Evolutionary conservation across 495 filamentous ascomycete genomes (phyloP), one percentile per base, ranked within the genome.

Genomic region (Xylaria scruposa): DNA sequence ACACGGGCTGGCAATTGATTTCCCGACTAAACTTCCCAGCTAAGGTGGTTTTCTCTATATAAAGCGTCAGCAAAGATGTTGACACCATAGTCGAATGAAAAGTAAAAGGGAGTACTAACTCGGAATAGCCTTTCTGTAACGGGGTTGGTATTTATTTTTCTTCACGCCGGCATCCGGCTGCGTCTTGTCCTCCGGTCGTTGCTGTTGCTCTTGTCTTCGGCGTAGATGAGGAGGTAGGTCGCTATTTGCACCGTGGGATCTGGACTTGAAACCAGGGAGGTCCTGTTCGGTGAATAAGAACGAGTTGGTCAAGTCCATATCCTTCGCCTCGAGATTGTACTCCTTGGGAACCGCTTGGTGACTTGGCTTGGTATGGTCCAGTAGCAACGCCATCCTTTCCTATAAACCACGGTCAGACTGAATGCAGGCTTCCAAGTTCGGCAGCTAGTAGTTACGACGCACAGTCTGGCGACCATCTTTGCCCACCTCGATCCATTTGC

Each of bases 221-320:
- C 86, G 76, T 36, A 88, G 80, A 70, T 86, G 82, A 15, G 81
- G 78, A 44, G 85, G 87, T 68, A 87, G 86, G 68, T 85, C 85
- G 69, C 82, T 62, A 83, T 87, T 75, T 79, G 82, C 73, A 79
- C 83, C 75, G 82, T 86, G 78, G 82, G 70, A 84, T 77, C 87
- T 90, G 19, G 86, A 86, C 70, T 90, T 89, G 76, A 90, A 94
- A 36, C 92, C 93, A 2, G 94, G 91, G 29, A 97, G 86, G 78
- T 98, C 92, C 79, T 96, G 94, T 81, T 98, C 95, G 19, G 91
- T 92, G 77, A 98, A 98, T 51, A 98, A 81, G 77, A 89, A 97
- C 9, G 93, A 95, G 77, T 98, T 99, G 77, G 88, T 82, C 61
- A 90, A 81, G 73, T 88, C 78, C 75, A 83, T 74, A 75, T 88